Evolutionary conservation across 306 rosid genomes (phyloP).

Genomic region (Bauhinia variegata): DNA sequence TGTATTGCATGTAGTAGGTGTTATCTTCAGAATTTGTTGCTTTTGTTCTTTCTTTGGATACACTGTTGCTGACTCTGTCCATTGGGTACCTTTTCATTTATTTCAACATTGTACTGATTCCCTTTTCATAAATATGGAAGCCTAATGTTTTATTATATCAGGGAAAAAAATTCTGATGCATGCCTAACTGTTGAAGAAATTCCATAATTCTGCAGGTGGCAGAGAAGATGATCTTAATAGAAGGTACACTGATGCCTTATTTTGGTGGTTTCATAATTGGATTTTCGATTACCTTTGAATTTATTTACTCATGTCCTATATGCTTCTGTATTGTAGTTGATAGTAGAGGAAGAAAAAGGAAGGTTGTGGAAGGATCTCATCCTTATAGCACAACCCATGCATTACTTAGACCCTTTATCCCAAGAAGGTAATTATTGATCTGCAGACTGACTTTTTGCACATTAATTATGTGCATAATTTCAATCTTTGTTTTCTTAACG

Average conservation of each 20-base stretch:
- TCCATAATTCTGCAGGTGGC: conserved; percentile 58
- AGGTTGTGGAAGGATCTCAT: conserved; percentile 86
- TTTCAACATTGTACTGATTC: too few species aligned
- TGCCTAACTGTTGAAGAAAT: background rate
- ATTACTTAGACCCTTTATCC: conserved; percentile 95
- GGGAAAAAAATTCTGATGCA: too few species aligned
- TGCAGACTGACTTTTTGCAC: too few species aligned
- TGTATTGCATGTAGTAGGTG: too few species aligned
- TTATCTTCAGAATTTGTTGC: too few species aligned
- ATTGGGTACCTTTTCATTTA: conserved; percentile 57
- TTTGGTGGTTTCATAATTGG: background rate
- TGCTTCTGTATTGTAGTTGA: conserved; percentile 50
- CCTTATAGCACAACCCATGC: conserved; percentile 99
- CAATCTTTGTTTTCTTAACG: too few species aligned
- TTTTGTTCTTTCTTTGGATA: too few species aligned
- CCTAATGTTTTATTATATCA: too few species aligned
- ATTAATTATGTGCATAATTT: too few species aligned
- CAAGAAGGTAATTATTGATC: conserved; percentile 67
- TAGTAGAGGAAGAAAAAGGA: conserved; percentile 82
- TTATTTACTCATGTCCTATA: conserved; percentile 1
- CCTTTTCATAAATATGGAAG: too few species aligned
- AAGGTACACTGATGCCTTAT: conserved; percentile 52
- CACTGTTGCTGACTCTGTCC: conserved; percentile 79
- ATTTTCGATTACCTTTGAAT: background rate
- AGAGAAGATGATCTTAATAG: conserved; percentile 67